Evolutionary conservation across 768 basidiomycete species (phyloP).

Genomic region (Atractiella rhizophila): DNA sequence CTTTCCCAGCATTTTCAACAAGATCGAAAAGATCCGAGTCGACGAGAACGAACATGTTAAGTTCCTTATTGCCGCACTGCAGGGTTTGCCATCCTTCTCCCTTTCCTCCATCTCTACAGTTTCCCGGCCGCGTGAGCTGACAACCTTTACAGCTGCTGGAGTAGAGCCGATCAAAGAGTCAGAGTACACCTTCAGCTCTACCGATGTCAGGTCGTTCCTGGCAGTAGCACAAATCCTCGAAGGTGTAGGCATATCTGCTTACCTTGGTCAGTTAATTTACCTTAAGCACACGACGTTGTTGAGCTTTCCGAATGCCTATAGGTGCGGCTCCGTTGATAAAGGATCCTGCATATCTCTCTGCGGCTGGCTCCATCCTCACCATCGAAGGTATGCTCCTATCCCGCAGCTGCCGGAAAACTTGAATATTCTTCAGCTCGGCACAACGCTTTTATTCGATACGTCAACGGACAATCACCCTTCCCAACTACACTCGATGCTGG

Average conservation of each 20-base stretch:
- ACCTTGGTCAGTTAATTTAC: constrained; percentile 29
- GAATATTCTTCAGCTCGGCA: constrained; percentile 6
- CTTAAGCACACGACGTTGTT: constrained; percentile 26
- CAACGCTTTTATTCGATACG: constrained; percentile 11
- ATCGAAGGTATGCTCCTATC: constrained; percentile 26
- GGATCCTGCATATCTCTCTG: constrained; percentile 26
- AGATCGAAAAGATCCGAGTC: no score
- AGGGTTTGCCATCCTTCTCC: no score
- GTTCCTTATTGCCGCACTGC: constrained; percentile 28
- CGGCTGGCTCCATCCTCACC: constrained; percentile 35
- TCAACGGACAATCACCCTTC: constrained; percentile 33
- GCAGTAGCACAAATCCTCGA: constrained; percentile 32
- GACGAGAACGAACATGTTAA: constrained; percentile 36
- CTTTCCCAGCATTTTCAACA: no score
- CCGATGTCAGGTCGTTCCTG: constrained; percentile 29
- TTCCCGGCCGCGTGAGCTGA: no score
- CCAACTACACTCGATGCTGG: no score
- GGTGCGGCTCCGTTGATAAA: constrained; percentile 3
- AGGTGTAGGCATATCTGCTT: constrained; percentile 22
- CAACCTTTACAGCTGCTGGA: constrained; percentile 6
- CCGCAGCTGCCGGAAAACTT: not conserved
- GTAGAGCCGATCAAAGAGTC: constrained; percentile 25
- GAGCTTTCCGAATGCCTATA: constrained; percentile 7
- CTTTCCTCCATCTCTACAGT: no score
- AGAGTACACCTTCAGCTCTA: constrained; percentile 30